Evolutionary conservation across 257 asterid species (phyloP), one percentile per base, ranked within the genome.

Genomic region (Oldenlandia corymbosa): DNA sequence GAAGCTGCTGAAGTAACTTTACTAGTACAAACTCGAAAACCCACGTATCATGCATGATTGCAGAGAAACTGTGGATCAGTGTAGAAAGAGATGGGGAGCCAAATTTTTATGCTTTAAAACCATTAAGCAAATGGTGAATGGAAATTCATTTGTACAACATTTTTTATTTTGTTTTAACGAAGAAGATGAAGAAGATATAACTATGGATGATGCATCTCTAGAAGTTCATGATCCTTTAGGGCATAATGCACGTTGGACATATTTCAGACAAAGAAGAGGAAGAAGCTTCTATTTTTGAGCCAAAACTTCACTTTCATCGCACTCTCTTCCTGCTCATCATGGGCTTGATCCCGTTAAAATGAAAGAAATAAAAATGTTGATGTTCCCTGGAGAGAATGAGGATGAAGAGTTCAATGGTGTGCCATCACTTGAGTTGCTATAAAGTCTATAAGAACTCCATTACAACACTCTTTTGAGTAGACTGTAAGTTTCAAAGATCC

Each of bases 301-400:
- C 76, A 65, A n/a, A n/a, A 70, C 86, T 62, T 76, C 68, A 26
- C 90, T 93, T 66, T 79, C 96, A 46, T n/a, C n/a, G n/a, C 97
- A 90, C 79, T 93, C 99, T 68, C 95, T 90, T 76, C 99, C 99
- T 30, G 91, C 95, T 58, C 96, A 87, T 79, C 96, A 90, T 60
- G 90, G 97, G 75, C 96, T 92, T 51, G 95, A 87, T 79, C 97
- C 97, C 66, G 76, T 45, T 59, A 83, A 84, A 79, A 90, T 90
- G 99, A 87, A 79, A 14, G 91, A 84, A 75, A 72, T 90, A 86
- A 84, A 78, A 78, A 73, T 85, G 88, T 56, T 87, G 77, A 66
- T 87, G 83, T 87, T 90, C 75, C 78, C 91, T 54, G 76, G 72
- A 20, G 84, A 82, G 74, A 91, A 85, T 65, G 92, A 79, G 42